Evolutionary conservation across 192 early-diverging fungal genomes (phyloP).

Genomic region (Phycomyces blakesleeanus): DNA sequence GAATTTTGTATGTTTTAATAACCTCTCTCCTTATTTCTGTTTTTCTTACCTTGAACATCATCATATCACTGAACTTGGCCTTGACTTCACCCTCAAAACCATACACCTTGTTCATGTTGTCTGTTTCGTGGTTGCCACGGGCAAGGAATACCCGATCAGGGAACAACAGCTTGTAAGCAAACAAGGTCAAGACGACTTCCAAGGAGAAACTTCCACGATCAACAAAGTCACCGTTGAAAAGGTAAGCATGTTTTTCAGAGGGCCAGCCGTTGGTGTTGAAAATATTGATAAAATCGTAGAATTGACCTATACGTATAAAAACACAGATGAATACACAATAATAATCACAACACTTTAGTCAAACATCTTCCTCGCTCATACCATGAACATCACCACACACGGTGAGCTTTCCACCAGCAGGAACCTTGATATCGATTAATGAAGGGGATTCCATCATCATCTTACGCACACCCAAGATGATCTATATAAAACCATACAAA

Average conservation of each 20-base stretch:
- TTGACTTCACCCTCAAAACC: constrained; percentile 98
- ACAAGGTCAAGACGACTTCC: constrained; percentile 91
- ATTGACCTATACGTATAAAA: constrained; percentile 83
- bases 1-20: neutral
- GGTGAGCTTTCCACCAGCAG: constrained; percentile 69
- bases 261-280: constrained; percentile 92
- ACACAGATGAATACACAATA: too few species aligned
- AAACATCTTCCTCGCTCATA: too few species aligned
- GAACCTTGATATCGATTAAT: constrained; percentile 83
- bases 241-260: constrained; percentile 73
- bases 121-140: constrained; percentile 97
- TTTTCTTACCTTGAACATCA: constrained; percentile 74
- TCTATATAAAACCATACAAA: constrained; percentile 38
- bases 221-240: constrained; percentile 99
- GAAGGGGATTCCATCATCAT: constrained; percentile 73
- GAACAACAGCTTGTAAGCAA: constrained; percentile 87
- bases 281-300: constrained; percentile 95
- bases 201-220: constrained; percentile 97
- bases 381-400: constrained; percentile 98
- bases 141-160: constrained; percentile 81
- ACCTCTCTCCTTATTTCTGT: constrained; percentile 1
- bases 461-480: constrained; percentile 73
- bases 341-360: too few species aligned
- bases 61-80: constrained; percentile 86
- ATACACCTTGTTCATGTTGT: constrained; percentile 99